Evolutionary conservation across 805 yeast species (phyloP), one percentile per base, ranked within the genome.

Genomic region (Kurtzmaniella cleridarum): DNA sequence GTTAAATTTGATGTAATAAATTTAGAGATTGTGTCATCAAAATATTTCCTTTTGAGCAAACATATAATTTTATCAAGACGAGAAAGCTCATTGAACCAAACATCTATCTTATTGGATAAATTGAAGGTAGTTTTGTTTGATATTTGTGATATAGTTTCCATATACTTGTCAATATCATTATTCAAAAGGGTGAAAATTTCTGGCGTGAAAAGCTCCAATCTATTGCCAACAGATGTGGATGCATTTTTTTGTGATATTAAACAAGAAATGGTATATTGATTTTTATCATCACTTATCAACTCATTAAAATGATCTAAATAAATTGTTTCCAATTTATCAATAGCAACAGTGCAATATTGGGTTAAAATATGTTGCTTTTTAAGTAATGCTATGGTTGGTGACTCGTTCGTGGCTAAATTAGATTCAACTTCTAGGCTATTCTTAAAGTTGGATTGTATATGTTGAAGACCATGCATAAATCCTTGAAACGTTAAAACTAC

Each of bases 181-280:
- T 62, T 65, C 37, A 64, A 58, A 16, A 57, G 36, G 3, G 43
- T 48, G 3, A 55, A 46, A 30, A 60, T 40, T 11, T 53, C 52
- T 3, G 39, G 33, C 0, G 62, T 44, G 41, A 57, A 55, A 10
- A 52, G 38, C n/a, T 31, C 34, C 34, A 11, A 16, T 31, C 27
- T 11, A 27, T 17, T 34, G 10, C 24, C 31, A 34, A 10, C 8
- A 14, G 32, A 24, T 30, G 24, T 13, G 23, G 23, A 29, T 13
- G n/a, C 17, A 29, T 24, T 27, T 28, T 26, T n/a, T 20, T 12
- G 32, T 30, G 38, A 32, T 14, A 12, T 28, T 11, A 16, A 31
- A 27, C 38, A 33, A 23, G 18, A 20, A 5, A 36, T 30, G 11
- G 39, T 36, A 7, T 28, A 16, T 6, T 15, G 3, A 13, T 36